Conservation (phyloP, 139 green algal genomes). For the Coelastrella sp. region DNA sequence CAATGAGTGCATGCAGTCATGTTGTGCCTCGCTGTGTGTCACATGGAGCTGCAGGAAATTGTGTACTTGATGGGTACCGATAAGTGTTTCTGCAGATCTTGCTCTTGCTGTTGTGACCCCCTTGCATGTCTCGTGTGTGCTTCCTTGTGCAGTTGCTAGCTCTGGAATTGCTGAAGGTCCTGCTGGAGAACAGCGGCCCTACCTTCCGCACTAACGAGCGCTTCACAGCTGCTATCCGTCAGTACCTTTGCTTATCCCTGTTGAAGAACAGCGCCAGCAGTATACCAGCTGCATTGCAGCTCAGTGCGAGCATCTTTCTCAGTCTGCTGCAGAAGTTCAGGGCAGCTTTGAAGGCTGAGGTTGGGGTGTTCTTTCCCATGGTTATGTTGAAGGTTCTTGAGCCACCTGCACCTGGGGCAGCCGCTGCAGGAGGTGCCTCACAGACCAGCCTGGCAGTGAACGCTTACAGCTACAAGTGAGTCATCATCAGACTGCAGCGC, state of each 20-base stretch:
- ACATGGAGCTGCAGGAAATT: too few species aligned
- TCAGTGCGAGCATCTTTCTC: conserved; percentile 94
- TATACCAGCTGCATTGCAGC: conserved; percentile 71
- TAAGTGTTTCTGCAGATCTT: too few species aligned
- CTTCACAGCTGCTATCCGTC: conserved; percentile 88
- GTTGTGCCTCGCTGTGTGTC: too few species aligned
- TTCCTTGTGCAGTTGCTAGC: conserved; percentile 81
- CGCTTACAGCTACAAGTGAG: conserved; percentile 55
- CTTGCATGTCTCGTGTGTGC: too few species aligned
- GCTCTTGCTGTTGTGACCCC: background rate
- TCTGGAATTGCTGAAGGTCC: conserved; percentile 96
- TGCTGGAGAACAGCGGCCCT: conserved; percentile 94
- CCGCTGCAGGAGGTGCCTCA: background rate
- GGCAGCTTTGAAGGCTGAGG: conserved; percentile 88
- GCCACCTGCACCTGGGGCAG: conserved; percentile 41
- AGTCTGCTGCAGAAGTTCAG: conserved; percentile 89
- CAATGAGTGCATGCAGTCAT: background rate
- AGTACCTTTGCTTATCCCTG: conserved; percentile 96
- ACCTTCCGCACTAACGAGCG: conserved; percentile 85
- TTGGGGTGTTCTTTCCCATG: conserved; percentile 98
- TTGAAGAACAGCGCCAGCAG: conserved; percentile 91
- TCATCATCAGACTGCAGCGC: too few species aligned
- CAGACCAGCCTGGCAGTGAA: conserved; percentile 41
- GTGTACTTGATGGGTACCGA: too few species aligned
- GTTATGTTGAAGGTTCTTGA: conserved; percentile 89